Evolutionary conservation across 2,329 filamentous ascomycete genomes (phyloP), one percentile per base, ranked within the genome.

Genomic region (Aureobasidium pullulans): DNA sequence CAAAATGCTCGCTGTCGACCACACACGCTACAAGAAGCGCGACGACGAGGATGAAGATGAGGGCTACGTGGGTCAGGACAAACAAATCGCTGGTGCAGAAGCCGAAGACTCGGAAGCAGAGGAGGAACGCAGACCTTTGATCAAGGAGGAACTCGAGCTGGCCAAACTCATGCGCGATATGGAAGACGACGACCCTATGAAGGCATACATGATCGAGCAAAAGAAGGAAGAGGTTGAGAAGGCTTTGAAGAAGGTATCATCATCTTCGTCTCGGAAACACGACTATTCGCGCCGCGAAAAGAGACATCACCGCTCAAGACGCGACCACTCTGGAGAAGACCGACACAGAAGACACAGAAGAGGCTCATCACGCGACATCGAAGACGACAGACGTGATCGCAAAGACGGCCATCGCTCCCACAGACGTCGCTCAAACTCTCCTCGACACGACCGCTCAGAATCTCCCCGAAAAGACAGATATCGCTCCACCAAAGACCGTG

Each of bases 101-200:
- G 73, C 77, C 57, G 77, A 78, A 49, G 71, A 63, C 66, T 67
- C 65, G 28, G 61, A 71, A 31, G 72, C 77, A 31, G 71, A 75
- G 29, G 76, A 77, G 56, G 65, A 66, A 44, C 64, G 70, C 56
- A 76, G 88, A 60, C 86, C 87, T 1, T 73, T 89, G 76, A 73
- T 96, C 10, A 87, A 84, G 62, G 92, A 96, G 69, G 92, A 97
- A 75, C 77, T 79, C 59, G 92, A 97, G 70, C 75, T 97, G 52
- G 84, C 84, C 53, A 81, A 84, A 46, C 72, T 97, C 59, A 84
- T 95, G 56, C 77, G 82, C 57, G 86, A 93, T 15, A 67, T 70
- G 46, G 94, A 97, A 64, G 92, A 96, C 28, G 93, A 97, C 62
- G 94, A 99, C 71, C 94, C 94, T 0, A 99, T 99, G 94, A 96